A percentile compares a stretch with the other conserved stretches of the same genome.
Conservation (phyloP, 2,329 filamentous ascomycete species). For the Claviceps monticola region DNA sequence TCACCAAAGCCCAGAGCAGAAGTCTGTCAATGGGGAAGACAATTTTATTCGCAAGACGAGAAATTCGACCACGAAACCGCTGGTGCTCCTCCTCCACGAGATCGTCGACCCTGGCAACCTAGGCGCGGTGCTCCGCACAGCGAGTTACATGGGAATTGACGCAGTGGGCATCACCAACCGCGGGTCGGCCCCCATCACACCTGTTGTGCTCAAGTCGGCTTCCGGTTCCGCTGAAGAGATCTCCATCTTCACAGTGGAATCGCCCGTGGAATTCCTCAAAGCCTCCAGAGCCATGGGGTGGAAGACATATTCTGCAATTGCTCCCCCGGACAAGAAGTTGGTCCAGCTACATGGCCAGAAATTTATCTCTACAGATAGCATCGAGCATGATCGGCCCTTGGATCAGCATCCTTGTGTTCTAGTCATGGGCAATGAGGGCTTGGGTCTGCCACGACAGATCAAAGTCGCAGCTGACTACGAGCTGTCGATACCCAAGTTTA, state of each 20-base stretch:
- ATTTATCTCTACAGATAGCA: slow-evolving; percentile 33
- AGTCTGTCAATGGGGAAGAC: slow-evolving; percentile 53
- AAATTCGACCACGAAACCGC: slow-evolving; percentile 37
- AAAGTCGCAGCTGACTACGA: slow-evolving; percentile 52
- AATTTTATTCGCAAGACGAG: slow-evolving; percentile 28
- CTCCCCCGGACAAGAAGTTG: slow-evolving; percentile 25
- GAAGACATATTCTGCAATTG: slow-evolving; percentile 67
- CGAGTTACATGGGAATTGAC: slow-evolving; percentile 80
- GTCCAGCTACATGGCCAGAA: slow-evolving; percentile 23
- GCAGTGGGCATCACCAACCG: slow-evolving; percentile 65
- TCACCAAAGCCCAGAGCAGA: slow-evolving; percentile 62
- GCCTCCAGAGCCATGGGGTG: slow-evolving; percentile 59
- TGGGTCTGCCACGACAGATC: slow-evolving; percentile 53
- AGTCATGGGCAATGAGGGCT: slow-evolving; percentile 70
- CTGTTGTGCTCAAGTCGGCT: slow-evolving; percentile 74
- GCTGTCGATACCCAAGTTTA: slow-evolving; percentile 48
- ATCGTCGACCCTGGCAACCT: slow-evolving; percentile 82
- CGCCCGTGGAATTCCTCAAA: slow-evolving; percentile 55
- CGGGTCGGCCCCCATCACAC: slow-evolving; percentile 59
- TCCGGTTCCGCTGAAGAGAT: slow-evolving; percentile 77
- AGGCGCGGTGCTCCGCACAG: slow-evolving; percentile 76
- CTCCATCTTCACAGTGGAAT: slow-evolving; percentile 54
- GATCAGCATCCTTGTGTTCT: slow-evolving; percentile 55
- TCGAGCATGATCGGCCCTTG: slow-evolving; percentile 40
- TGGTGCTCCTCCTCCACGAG: slow-evolving; percentile 61